These are phyloP conservation scores for Sedum album DNA, from an alignment of 164 flowering plant genomes.

Conservation along the genomic window DNA sequence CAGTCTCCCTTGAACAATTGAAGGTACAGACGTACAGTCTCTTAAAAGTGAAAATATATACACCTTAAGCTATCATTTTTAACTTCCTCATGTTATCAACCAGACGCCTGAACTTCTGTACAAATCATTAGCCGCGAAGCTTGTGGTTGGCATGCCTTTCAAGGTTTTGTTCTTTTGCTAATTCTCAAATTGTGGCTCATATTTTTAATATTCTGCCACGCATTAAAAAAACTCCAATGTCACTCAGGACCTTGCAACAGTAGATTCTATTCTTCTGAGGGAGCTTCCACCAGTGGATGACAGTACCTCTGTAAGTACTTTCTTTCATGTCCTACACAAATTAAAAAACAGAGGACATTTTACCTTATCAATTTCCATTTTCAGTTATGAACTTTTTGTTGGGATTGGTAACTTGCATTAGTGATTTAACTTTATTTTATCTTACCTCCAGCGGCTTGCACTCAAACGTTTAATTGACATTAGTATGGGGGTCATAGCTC, in stretches of 20 bases:
- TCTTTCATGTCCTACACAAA: neutral
- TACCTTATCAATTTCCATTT: neutral
- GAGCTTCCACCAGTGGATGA: constrained; percentile 86
- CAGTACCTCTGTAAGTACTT: constrained; percentile 53
- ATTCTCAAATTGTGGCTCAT: neutral
- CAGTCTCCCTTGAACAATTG: constrained; percentile 74
- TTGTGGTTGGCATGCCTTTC: constrained; percentile 95
- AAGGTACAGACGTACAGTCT: too few relatives aligned
- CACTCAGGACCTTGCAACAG: constrained; percentile 87
- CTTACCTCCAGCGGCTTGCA: constrained; percentile 62
- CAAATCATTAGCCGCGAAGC: constrained; percentile 85
- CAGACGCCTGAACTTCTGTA: constrained; percentile 86
- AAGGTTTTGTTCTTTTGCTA: constrained; percentile 41
- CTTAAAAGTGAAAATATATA: too few relatives aligned
- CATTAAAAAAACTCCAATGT: neutral
- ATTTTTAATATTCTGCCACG: neutral
- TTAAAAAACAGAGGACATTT: neutral
- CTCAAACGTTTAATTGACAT: constrained; percentile 87
- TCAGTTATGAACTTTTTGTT: too few relatives aligned
- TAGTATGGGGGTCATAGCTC: constrained; percentile 91
- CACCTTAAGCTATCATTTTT: neutral
- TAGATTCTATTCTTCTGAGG: constrained; percentile 76
- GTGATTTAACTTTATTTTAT: constrained; percentile 9
- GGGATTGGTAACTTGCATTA: neutral
- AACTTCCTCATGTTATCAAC: neutral